phyloP scores from a whole-genome alignment of 2,329 filamentous ascomycete genomes.

The Drechslera avenae region DNA sequence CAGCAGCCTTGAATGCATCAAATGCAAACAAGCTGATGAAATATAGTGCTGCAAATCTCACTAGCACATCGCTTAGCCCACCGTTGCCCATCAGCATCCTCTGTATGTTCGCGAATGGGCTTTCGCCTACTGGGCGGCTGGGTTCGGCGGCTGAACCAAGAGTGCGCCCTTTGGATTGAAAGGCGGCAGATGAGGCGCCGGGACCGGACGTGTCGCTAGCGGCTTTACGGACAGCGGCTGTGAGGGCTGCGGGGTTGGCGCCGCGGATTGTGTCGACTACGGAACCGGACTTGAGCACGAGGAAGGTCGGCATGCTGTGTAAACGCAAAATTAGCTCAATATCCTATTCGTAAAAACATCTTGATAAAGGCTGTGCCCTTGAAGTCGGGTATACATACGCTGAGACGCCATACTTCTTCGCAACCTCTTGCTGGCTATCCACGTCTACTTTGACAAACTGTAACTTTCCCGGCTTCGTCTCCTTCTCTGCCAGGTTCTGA shows the following conservation, averaged over 20 bases:
- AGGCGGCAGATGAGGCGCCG: slow-evolving; percentile 41
- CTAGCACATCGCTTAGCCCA: slow-evolving; percentile 47
- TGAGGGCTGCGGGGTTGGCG: slow-evolving; percentile 56
- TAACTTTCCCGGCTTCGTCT: slow-evolving; percentile 53
- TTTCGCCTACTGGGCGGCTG: slow-evolving; percentile 30
- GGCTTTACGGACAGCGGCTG: slow-evolving; percentile 54
- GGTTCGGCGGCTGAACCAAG: slow-evolving; percentile 44
- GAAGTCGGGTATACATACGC: slow-evolving; percentile 43
- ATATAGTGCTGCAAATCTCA: slow-evolving; percentile 55
- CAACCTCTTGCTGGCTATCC: slow-evolving; percentile 57
- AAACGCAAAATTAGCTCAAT: slow-evolving; percentile 1
- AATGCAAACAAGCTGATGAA: slow-evolving; percentile 53
- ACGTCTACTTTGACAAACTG: slow-evolving; percentile 63
- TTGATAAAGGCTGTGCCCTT: background rate
- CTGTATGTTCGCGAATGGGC: slow-evolving; percentile 33
- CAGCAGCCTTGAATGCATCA: slow-evolving; percentile 51
- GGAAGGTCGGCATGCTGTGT: slow-evolving; percentile 56
- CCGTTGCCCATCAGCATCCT: slow-evolving; percentile 37
- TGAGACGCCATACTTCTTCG: slow-evolving; percentile 56
- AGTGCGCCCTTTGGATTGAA: slow-evolving; percentile 52
- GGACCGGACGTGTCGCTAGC: slow-evolving; percentile 47
- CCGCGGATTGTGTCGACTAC: slow-evolving; percentile 56
- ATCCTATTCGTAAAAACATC: background rate
- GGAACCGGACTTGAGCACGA: slow-evolving; percentile 52
- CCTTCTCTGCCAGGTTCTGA: slow-evolving; percentile 57